Evolutionary conservation across 345 rosid species (phyloP).

Genomic region (Carallia pectinifolia): DNA sequence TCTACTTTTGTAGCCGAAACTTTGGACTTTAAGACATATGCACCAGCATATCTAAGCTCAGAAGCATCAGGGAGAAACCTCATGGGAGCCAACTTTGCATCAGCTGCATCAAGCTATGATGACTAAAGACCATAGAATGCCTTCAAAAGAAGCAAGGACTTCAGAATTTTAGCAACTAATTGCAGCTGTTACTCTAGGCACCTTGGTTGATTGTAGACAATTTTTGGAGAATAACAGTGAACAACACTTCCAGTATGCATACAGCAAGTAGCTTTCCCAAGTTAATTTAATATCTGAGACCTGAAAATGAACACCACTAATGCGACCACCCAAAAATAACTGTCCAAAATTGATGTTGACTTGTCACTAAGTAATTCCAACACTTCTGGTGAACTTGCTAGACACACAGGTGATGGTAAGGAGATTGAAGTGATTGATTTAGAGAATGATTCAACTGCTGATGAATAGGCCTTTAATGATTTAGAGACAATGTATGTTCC

Average conservation of each 20-base stretch:
- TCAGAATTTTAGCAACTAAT: conserved; percentile 29
- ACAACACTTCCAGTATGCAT: conserved; percentile 41
- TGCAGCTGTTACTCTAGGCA: conserved; percentile 27
- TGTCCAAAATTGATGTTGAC: conserved; percentile 59
- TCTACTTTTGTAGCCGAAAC: conserved; percentile 62
- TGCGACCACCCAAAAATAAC: conserved; percentile 43
- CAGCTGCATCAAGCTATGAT: conserved; percentile 93
- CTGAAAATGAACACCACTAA: conserved; percentile 65
- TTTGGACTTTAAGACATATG: conserved; percentile 68
- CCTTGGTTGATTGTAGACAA: conserved; percentile 29
- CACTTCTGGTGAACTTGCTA: conserved; percentile 46
- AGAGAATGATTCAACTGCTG: conserved; percentile 67
- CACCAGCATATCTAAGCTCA: conserved; percentile 87
- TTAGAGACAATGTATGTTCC: conserved; percentile 59
- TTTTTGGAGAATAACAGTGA: conserved; percentile 32
- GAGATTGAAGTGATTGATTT: conserved; percentile 89
- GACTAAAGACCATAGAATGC: conserved; percentile 42
- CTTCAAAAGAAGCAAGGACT: conserved; percentile 30
- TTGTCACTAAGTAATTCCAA: conserved; percentile 70
- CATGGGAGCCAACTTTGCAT: conserved; percentile 93
- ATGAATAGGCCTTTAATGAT: conserved; percentile 47
- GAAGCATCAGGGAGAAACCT: conserved; percentile 86
- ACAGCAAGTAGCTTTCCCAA: conserved; percentile 72
- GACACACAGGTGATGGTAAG: conserved; percentile 47
- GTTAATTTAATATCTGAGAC: conserved; percentile 86